A percentile compares a stretch with the other conserved stretches of the same genome.
These are phyloP conservation scores for Kockovaella imperatae DNA, from an alignment of 768 basidiomycete species.

Conservation along the genomic window DNA sequence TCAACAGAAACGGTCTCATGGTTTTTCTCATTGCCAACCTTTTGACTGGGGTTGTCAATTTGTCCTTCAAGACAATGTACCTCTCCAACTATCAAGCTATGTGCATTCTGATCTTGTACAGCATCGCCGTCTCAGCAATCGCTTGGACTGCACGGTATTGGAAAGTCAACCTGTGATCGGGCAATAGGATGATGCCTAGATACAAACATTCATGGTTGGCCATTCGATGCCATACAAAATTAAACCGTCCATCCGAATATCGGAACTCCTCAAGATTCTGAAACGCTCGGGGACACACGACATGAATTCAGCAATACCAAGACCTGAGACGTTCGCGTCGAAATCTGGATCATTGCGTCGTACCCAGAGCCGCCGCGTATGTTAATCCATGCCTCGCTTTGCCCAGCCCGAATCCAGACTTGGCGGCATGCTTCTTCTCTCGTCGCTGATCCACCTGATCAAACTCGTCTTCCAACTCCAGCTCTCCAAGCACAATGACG, in stretches of 20 bases:
- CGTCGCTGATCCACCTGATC: slow-evolving; percentile 6
- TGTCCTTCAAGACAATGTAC: slow-evolving; percentile 76
- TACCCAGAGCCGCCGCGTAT: no score
- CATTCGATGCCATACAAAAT: no score
- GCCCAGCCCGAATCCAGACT: no score
- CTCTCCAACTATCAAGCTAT: slow-evolving; percentile 37
- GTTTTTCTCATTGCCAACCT: slow-evolving; percentile 84
- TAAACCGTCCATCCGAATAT: no score
- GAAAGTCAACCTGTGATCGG: not conserved
- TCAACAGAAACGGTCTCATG: slow-evolving; percentile 71
- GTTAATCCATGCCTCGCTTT: no score
- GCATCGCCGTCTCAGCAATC: not conserved
- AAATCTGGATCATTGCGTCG: no score
- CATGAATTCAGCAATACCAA: no score
- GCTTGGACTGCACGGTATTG: not conserved
- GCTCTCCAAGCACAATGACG: slow-evolving; percentile 31
- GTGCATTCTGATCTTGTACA: not conserved
- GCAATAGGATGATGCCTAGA: no score
- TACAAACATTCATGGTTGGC: no score
- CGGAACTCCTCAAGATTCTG: no score
- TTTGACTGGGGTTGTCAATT: slow-evolving; percentile 73
- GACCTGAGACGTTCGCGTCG: no score
- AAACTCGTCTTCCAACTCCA: slow-evolving; percentile 27
- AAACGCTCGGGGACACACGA: no score
- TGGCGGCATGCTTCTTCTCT: not conserved